Evolutionary conservation across 2,329 filamentous ascomycete genomes (phyloP).

Genomic region (Grosmannia huntii): DNA sequence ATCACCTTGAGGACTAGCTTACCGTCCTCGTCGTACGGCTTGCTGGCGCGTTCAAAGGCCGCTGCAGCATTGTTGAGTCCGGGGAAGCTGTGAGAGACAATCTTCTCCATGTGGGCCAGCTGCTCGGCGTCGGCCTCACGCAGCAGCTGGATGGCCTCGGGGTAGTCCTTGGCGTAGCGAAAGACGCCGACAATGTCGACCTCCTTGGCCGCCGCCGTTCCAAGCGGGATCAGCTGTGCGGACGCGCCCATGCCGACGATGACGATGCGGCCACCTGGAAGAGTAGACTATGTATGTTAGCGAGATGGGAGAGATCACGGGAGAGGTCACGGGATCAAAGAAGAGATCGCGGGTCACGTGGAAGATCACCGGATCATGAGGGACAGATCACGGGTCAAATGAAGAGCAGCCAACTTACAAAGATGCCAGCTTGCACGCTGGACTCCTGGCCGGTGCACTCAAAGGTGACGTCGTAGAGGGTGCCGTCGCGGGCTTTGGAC

Average conservation of each 20-base stretch:
- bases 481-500: conserved; percentile 33
- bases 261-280: conserved; percentile 55
- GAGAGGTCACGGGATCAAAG: background rate
- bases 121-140: conserved; percentile 29
- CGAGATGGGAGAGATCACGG: background rate
- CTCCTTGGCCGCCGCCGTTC: conserved; percentile 54
- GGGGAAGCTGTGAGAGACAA: conserved; percentile 58
- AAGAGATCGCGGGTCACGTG: background rate
- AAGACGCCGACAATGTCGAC: conserved; percentile 61
- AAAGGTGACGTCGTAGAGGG: conserved; percentile 52
- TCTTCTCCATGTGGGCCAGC: conserved; percentile 51
- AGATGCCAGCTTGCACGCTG: conserved; percentile 64
- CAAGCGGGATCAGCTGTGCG: conserved; percentile 55
- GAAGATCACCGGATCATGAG: conserved; percentile 2
- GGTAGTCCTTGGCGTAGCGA: conserved; percentile 63
- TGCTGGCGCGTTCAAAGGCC: conserved; percentile 61
- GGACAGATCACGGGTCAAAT: background rate
- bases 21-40: conserved; percentile 55
- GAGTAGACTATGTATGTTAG: conserved; percentile 35
- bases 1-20: conserved; percentile 66
- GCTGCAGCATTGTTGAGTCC: conserved; percentile 49
- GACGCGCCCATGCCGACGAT: conserved; percentile 63
- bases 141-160: conserved; percentile 37
- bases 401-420: too few species aligned
- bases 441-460: conserved; percentile 71